phyloP scores from a whole-genome alignment of 202 grass and related monocot genomes.

The Eragrostis tef region DNA sequence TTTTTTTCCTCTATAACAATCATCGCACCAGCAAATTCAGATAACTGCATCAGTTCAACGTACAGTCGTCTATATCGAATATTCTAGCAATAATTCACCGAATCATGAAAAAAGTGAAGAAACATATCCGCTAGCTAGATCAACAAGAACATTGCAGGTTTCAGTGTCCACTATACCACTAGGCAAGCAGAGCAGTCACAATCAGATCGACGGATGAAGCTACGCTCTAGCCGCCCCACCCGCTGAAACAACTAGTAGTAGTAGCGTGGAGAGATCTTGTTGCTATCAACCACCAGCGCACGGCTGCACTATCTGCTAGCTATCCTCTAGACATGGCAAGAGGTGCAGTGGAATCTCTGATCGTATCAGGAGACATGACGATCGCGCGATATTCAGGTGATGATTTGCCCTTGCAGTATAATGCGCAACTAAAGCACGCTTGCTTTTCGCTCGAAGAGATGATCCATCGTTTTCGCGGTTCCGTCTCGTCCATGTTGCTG shows the following conservation, averaged over 20 bases:
- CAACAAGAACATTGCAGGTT: slow-evolving; percentile 16
- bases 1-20: not conserved
- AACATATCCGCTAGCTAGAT: slow-evolving; percentile 12
- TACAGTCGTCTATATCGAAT: not conserved
- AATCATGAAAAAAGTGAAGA: slow-evolving; percentile 11
- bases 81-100: not conserved
- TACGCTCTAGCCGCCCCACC: slow-evolving; percentile 25
- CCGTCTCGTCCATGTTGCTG: not conserved
- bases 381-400: not conserved
- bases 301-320: not conserved
- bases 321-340: not conserved
- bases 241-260: not conserved
- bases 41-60: not conserved
- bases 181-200: not conserved
- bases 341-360: slow-evolving; percentile 31
- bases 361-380: slow-evolving; percentile 52
- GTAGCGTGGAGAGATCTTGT: slow-evolving; percentile 13
- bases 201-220: not conserved
- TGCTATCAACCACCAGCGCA: slow-evolving; percentile 23
- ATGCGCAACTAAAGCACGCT: not conserved
- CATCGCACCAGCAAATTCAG: not conserved
- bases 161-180: slow-evolving; percentile 30
- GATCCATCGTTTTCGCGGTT: not conserved
- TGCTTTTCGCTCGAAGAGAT: slow-evolving; percentile 10
- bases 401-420: not conserved